These are phyloP conservation scores for Anthostomella pinea DNA, from an alignment of 2,329 filamentous ascomycete species.

Conservation along the genomic window DNA sequence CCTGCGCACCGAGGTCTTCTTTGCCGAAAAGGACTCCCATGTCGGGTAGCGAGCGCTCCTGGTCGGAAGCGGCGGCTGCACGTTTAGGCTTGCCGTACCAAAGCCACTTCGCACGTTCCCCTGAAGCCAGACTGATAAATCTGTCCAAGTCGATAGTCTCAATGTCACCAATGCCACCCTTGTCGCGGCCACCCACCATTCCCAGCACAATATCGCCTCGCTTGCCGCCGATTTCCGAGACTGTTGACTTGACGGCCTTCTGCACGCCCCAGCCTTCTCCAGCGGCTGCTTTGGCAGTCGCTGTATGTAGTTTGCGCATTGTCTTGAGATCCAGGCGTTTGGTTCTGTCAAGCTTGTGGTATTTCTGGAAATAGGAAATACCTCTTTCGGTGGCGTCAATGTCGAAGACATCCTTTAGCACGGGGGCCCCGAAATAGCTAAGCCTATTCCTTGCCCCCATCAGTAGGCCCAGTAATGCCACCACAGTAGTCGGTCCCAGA, in stretches of 20 bases:
- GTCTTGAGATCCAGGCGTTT: slow-evolving; percentile 81
- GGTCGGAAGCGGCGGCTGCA: slow-evolving; percentile 42
- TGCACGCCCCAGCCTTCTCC: slow-evolving; percentile 91
- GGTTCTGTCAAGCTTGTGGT: slow-evolving; percentile 74
- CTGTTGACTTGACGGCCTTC: slow-evolving; percentile 89
- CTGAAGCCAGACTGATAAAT: slow-evolving; percentile 74
- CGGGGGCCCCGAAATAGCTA: slow-evolving; percentile 77
- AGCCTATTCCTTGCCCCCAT: slow-evolving; percentile 89
- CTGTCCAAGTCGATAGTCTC: slow-evolving; percentile 87
- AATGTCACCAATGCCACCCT: slow-evolving; percentile 85
- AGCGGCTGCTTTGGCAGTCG: slow-evolving; percentile 86
- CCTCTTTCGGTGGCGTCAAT: slow-evolving; percentile 77
- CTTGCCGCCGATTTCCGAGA: slow-evolving; percentile 90
- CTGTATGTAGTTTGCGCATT: slow-evolving; percentile 72
- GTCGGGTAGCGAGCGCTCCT: slow-evolving; percentile 46
- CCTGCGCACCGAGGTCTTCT: slow-evolving; percentile 49
- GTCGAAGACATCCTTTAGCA: slow-evolving; percentile 90
- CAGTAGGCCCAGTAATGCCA: slow-evolving; percentile 80
- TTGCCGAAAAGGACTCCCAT: slow-evolving; percentile 51
- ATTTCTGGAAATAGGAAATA: slow-evolving; percentile 86
- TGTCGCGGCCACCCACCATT: slow-evolving; percentile 85
- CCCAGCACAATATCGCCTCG: slow-evolving; percentile 92
- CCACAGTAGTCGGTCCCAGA: slow-evolving; percentile 85
- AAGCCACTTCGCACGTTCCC: slow-evolving; percentile 86
- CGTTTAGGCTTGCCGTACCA: slow-evolving; percentile 90